Percentiles rank a stretch among this genome's conserved stretches.
These are phyloP conservation scores for Nicotiana otophora DNA, from an alignment of 257 asterid genomes.

Conservation along the genomic window DNA sequence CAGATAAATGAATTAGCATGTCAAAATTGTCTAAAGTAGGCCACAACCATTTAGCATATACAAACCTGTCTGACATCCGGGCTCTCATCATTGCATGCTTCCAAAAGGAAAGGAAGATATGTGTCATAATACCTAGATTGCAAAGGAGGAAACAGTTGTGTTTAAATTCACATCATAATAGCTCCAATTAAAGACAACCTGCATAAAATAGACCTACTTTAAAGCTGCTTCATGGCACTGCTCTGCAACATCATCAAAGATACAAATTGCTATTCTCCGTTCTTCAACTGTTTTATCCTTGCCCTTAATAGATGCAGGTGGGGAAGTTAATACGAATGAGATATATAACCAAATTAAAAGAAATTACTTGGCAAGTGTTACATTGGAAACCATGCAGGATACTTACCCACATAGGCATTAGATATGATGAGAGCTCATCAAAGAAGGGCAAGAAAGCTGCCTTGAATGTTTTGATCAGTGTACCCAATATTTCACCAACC, in stretches of 20 bases:
- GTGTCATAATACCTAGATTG: constrained; percentile 76
- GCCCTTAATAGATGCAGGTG: constrained; percentile 45
- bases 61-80: constrained; percentile 93
- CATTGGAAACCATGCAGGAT: not conserved
- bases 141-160: not conserved
- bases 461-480: constrained; percentile 85
- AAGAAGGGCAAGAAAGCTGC: constrained; percentile 92
- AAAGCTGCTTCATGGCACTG: constrained; percentile 88
- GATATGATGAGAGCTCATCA: constrained; percentile 73
- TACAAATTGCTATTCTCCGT: constrained; percentile 96
- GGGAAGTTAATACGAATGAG: not conserved
- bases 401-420: constrained; percentile 99
- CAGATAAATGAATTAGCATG: constrained; percentile 12
- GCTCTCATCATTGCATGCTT: constrained; percentile 92
- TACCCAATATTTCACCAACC: constrained; percentile 95
- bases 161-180: constrained; percentile 8
- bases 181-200: constrained; percentile 11
- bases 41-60: not conserved
- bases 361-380: not conserved
- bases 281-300: constrained; percentile 95
- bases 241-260: constrained; percentile 98
- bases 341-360: not conserved
- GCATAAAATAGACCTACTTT: constrained; percentile 38
- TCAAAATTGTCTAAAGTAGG: not conserved
- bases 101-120: constrained; percentile 90